Base-by-base conservation (phyloP, 192 early-diverging fungal species). In the Gryganskiella cystojenkinii region DNA sequence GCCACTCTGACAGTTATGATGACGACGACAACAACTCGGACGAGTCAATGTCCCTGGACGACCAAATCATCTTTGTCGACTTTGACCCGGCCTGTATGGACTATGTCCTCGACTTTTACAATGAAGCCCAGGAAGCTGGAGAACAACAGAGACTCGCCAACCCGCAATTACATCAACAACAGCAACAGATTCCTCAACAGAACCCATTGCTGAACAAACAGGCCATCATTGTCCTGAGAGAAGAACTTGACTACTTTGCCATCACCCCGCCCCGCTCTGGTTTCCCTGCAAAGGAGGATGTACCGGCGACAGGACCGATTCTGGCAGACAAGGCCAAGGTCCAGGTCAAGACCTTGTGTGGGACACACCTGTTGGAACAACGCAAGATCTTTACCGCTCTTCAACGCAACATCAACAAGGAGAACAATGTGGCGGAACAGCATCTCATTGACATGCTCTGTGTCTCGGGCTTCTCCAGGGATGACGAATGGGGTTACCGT, bases 361-460 rank as follows among this genome's bases (percentile, higher is more conserved):
- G 88, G 51, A 80, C 87, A 43, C 67, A 89, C 35, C 81, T 94
- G 19, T 70, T 88, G 19, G 80, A 89, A 51, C 85, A 92, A 61
- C 84, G 85, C 56, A 88, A 89, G 28, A 90, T 94, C 31, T 94
- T 94, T 82, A 86, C 89, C 22, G 87, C 93, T 15, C 67, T 94
- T 6, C 89, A 92, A 58, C 84, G 90, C 19, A 92, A 91, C 35
- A 91, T 92, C 79, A 85, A 90, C 61, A 86, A 85, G 56, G 83
- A 88, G 53, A 85, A 88, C 37, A 87, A 88, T 34, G 78, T 84
- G 28, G 86, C 85, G 1, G 87, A 94, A 53, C 93, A 92, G 70
- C 93, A 94, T 83, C 81, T 94, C 35, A 93, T 94, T 42, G 91
- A 93, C 62, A 91, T 94, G 89, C 81, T 94, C 5, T 93, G 92